Conservation (phyloP, 2,329 filamentous ascomycete species). For the Plectosphaerella plurivora region DNA sequence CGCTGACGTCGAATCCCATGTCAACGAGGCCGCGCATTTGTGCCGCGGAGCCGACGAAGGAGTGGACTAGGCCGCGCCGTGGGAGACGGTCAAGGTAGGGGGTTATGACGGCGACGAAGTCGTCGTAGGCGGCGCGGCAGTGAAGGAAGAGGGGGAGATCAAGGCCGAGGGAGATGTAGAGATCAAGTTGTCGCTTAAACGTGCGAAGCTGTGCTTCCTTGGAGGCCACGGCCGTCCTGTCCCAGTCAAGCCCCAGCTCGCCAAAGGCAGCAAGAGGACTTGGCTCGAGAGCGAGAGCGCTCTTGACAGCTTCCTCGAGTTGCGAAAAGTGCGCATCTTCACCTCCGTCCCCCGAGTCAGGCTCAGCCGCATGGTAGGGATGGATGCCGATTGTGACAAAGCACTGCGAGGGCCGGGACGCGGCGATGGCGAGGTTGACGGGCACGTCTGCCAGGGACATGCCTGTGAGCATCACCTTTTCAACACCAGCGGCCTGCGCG, state of each 20-base stretch:
- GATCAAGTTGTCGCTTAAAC: slow-evolving; percentile 35
- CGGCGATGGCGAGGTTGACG: slow-evolving; percentile 21
- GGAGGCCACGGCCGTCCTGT: slow-evolving; percentile 34
- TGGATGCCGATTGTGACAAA: slow-evolving; percentile 44
- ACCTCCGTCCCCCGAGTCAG: slow-evolving; percentile 23
- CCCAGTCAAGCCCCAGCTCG: slow-evolving; percentile 47
- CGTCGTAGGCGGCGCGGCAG: slow-evolving; percentile 34
- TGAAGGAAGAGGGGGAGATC: slow-evolving; percentile 35
- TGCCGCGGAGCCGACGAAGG: slow-evolving; percentile 29
- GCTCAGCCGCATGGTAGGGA: slow-evolving; percentile 43
- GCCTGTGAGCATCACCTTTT: slow-evolving; percentile 35
- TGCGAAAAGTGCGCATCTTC: slow-evolving; percentile 16
- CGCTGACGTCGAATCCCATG: slow-evolving; percentile 36
- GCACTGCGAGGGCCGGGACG: slow-evolving; percentile 25
- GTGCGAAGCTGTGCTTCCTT: slow-evolving; percentile 34
- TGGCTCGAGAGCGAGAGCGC: slow-evolving; percentile 16
- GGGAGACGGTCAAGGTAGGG: slow-evolving; percentile 32
- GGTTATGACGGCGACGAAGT: slow-evolving; percentile 35
- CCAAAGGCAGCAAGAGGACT: slow-evolving; percentile 38
- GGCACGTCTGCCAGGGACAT: slow-evolving; percentile 26
- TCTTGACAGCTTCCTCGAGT: slow-evolving; percentile 16
- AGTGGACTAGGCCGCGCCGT: slow-evolving; percentile 30
- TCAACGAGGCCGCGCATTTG: slow-evolving; percentile 33
- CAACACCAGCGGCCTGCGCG: slow-evolving; percentile 32
- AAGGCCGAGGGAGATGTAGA: slow-evolving; percentile 24